Evolutionary conservation across 208 protist species (phyloP).

Genomic region (Sergeia podlipaevii): DNA sequence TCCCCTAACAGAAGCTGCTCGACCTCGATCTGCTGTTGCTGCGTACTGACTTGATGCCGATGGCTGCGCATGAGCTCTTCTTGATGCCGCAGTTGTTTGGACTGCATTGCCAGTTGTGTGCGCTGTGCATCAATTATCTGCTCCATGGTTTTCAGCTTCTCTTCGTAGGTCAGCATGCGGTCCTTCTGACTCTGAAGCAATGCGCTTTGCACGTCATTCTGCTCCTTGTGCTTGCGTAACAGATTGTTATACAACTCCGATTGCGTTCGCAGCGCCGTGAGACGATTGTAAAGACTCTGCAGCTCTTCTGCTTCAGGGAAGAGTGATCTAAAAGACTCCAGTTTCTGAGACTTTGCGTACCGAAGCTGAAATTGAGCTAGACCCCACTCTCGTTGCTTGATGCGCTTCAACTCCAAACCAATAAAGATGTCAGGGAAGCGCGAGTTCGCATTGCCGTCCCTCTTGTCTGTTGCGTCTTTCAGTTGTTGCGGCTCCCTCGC

Average conservation of each 20-base stretch:
- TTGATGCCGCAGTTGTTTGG: slow-evolving; percentile 41
- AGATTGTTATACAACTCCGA: slow-evolving; percentile 78
- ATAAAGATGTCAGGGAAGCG: slow-evolving; percentile 45
- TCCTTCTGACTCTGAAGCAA: slow-evolving; percentile 79
- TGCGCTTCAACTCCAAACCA: slow-evolving; percentile 71
- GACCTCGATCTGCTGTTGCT: slow-evolving; percentile 67
- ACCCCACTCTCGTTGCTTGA: slow-evolving; percentile 61
- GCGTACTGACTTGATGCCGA: slow-evolving; percentile 36
- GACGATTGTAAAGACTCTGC: slow-evolving; percentile 65
- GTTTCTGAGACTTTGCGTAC: slow-evolving; percentile 44
- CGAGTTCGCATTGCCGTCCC: too few relatives aligned
- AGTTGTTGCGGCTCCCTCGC: neutral
- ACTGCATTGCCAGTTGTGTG: slow-evolving; percentile 51
- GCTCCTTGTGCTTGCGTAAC: slow-evolving; percentile 77
- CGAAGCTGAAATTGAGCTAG: slow-evolving; percentile 60
- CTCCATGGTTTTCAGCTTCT: slow-evolving; percentile 78
- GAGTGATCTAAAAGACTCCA: slow-evolving; percentile 61
- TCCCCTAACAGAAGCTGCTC: slow-evolving; percentile 62
- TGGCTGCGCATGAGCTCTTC: slow-evolving; percentile 41
- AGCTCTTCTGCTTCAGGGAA: slow-evolving; percentile 82
- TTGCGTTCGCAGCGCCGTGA: slow-evolving; percentile 70
- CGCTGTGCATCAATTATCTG: slow-evolving; percentile 82
- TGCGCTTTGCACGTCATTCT: slow-evolving; percentile 80
- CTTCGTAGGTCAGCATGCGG: slow-evolving; percentile 75
- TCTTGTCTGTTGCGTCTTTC: neutral